Evolutionary conservation across 2,329 filamentous ascomycete species (phyloP).

Genomic region (Claviceps pusilla): DNA sequence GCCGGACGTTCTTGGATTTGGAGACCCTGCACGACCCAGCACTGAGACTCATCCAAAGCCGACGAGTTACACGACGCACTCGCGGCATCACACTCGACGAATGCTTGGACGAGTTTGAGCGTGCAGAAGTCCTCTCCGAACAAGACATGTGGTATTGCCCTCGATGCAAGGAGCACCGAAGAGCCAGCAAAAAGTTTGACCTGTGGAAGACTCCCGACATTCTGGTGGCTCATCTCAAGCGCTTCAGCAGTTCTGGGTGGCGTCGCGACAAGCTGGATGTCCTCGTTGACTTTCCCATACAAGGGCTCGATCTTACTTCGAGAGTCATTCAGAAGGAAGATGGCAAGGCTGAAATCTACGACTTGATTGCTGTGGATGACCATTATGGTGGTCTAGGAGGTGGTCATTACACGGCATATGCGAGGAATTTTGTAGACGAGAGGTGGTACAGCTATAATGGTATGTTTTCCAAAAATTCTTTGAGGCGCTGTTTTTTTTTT

Average conservation of each 20-base stretch:
- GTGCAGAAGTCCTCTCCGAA: constrained; percentile 83
- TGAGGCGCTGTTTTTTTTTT: not conserved
- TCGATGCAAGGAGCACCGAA: constrained; percentile 81
- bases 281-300: constrained; percentile 78
- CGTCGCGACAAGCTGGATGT: constrained; percentile 86
- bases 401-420: constrained; percentile 90
- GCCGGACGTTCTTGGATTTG: constrained; percentile 38
- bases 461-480: constrained; percentile 27
- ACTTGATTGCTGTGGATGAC: constrained; percentile 89
- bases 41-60: constrained; percentile 47
- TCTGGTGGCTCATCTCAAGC: constrained; percentile 84
- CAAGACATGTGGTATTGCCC: constrained; percentile 97
- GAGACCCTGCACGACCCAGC: constrained; percentile 46
- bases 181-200: constrained; percentile 91
- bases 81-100: constrained; percentile 72
- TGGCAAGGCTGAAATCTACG: constrained; percentile 73
- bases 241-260: constrained; percentile 72
- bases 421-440: constrained; percentile 77
- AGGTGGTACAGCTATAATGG: constrained; percentile 97
- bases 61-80: constrained; percentile 38
- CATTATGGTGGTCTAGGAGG: constrained; percentile 88
- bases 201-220: constrained; percentile 96
- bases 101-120: constrained; percentile 87
- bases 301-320: constrained; percentile 66
- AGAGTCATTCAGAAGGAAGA: constrained; percentile 68